These are phyloP conservation scores for Coemansia aciculifera DNA, from an alignment of 192 early-diverging fungal genomes.

Conservation along the genomic window DNA sequence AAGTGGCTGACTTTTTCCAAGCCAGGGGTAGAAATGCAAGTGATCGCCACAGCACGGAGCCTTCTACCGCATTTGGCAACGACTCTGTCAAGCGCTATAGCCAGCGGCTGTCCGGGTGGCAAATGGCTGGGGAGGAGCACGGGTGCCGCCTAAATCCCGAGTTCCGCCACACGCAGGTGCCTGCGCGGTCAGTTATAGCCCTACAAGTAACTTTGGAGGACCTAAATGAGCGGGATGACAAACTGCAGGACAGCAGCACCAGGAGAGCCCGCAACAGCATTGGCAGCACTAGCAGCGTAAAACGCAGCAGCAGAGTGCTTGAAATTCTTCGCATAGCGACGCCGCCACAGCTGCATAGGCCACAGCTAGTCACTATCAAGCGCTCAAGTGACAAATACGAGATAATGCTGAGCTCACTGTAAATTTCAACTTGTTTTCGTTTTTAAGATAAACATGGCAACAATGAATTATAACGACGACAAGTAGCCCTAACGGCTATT, in stretches of 20 bases:
- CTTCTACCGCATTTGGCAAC: constrained; percentile 11
- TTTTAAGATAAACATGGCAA: not conserved
- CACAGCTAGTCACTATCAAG: constrained; percentile 38
- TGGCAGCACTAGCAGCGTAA: constrained; percentile 9
- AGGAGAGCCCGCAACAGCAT: not conserved
- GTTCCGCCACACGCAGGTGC: not conserved
- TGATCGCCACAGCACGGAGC: constrained; percentile 6
- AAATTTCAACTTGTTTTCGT: not conserved
- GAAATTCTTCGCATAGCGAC: not conserved
- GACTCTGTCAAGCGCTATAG: constrained; percentile 2
- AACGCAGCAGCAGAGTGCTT: constrained; percentile 9
- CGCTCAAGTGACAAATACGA: constrained; percentile 15
- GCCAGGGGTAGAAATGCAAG: constrained; percentile 10
- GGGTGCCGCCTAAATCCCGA: not conserved
- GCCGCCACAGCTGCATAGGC: constrained; percentile 5
- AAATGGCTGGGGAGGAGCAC: not conserved
- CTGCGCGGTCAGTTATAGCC: not conserved
- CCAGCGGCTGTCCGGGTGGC: constrained; percentile 10
- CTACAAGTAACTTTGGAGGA: not conserved
- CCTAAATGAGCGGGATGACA: not conserved
- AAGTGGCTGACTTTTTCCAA: constrained; percentile 23
- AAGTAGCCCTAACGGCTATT: not conserved
- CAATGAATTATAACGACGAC: not conserved
- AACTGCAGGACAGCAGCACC: not conserved
- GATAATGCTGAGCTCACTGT: not conserved